A percentile compares a stretch with the other conserved stretches of the same genome.
Evolutionary conservation across 2,329 filamentous ascomycete species (phyloP).

Genomic region (Fusarium pininemorale): DNA sequence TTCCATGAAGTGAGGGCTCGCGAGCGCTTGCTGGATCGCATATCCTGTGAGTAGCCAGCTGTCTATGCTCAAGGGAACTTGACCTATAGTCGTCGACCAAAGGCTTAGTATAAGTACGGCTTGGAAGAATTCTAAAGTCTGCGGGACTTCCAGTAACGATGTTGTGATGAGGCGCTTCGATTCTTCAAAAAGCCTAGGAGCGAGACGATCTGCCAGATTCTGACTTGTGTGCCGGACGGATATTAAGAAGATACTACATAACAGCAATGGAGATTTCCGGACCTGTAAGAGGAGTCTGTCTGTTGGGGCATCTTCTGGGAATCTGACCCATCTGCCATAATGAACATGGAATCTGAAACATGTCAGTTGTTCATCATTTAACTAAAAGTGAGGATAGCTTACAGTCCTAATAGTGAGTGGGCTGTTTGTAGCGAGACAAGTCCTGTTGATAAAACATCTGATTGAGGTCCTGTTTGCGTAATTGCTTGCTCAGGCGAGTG

Average conservation of each 20-base stretch:
- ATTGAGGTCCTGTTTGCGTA: not conserved
- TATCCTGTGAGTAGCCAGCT: conserved; percentile 42
- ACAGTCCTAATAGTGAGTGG: conserved; percentile 35
- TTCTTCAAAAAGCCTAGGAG: conserved; percentile 38
- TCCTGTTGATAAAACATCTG: conserved; percentile 36
- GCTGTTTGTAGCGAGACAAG: conserved; percentile 30
- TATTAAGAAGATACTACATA: conserved; percentile 41
- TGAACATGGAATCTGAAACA: conserved; percentile 37
- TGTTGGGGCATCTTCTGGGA: conserved; percentile 26
- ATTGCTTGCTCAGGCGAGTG: conserved; percentile 20
- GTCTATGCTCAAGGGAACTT: conserved; percentile 41
- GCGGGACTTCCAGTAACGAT: conserved; percentile 23
- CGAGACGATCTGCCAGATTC: conserved; percentile 34
- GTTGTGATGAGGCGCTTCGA: conserved; percentile 30
- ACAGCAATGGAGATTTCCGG: conserved; percentile 30
- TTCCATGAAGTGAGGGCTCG: conserved; percentile 33
- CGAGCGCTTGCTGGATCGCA: conserved; percentile 38
- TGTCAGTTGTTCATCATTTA: not conserved
- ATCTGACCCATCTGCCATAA: conserved; percentile 42
- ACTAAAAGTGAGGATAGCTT: not conserved
- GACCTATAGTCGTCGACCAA: conserved; percentile 43
- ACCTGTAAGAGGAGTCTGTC: conserved; percentile 14
- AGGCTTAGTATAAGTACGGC: conserved; percentile 38
- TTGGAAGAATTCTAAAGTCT: conserved; percentile 40
- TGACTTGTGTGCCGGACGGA: conserved; percentile 39